These are phyloP conservation scores for Beta lomatogona DNA, from an alignment of 179 eudicot species.

Conservation along the genomic window DNA sequence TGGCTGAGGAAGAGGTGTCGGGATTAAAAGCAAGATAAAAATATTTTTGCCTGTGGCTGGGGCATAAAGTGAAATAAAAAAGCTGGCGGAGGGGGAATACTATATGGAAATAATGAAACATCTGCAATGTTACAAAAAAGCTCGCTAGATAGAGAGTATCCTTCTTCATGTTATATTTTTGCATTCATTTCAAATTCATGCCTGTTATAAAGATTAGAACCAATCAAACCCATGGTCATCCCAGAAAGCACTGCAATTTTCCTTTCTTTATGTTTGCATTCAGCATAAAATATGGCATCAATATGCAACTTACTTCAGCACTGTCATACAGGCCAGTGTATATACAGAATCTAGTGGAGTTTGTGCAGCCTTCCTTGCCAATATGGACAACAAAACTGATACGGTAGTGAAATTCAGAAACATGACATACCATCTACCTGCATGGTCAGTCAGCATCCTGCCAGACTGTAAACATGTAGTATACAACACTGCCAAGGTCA, in stretches of 20 bases:
- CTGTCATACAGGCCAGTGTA: slow-evolving; percentile 65
- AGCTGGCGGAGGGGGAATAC: too few relatives aligned
- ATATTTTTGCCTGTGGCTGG: too few relatives aligned
- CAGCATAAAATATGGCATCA: not conserved
- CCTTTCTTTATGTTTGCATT: slow-evolving; percentile 1
- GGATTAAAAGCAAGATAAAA: too few relatives aligned
- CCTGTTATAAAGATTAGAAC: not conserved
- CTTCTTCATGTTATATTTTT: not conserved
- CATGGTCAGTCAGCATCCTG: slow-evolving; percentile 98
- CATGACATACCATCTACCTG: slow-evolving; percentile 71
- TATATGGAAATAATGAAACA: not conserved
- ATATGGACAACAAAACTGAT: slow-evolving; percentile 77
- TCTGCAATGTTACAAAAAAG: not conserved
- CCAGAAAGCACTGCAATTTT: not conserved
- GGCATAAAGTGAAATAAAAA: too few relatives aligned
- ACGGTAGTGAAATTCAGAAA: slow-evolving; percentile 61
- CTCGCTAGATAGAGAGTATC: not conserved
- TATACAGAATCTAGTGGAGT: slow-evolving; percentile 59
- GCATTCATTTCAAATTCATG: not conserved
- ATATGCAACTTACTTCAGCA: not conserved
- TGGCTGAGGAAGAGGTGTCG: too few relatives aligned
- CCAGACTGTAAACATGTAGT: slow-evolving; percentile 94
- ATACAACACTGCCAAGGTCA: slow-evolving; percentile 95
- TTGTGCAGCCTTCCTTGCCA: slow-evolving; percentile 91
- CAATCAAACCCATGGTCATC: not conserved